phyloP scores from a whole-genome alignment of 257 asterid genomes.

The Solanum lignicaule region DNA sequence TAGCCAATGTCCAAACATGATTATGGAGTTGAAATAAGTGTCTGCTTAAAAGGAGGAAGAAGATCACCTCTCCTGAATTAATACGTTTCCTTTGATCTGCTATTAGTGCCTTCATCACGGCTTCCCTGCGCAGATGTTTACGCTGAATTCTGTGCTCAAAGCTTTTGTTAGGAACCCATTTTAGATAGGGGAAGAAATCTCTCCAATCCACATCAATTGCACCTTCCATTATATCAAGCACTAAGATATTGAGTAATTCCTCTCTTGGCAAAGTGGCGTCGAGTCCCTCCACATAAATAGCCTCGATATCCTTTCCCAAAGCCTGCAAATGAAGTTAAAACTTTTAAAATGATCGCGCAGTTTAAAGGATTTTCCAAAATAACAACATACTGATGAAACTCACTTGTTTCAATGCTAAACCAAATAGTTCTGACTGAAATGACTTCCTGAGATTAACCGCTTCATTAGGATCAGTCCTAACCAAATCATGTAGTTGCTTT shows the following conservation, averaged over 20 bases:
- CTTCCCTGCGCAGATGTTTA: slow-evolving; percentile 34
- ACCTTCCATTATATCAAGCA: slow-evolving; percentile 67
- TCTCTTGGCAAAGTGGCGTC: slow-evolving; percentile 37
- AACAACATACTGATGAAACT: slow-evolving; percentile 1
- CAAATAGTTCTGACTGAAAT: slow-evolving; percentile 71
- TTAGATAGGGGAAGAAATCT: slow-evolving; percentile 79
- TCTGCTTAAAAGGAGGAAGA: background rate
- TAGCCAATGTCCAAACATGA: background rate
- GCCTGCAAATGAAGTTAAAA: slow-evolving; percentile 22
- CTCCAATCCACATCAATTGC: slow-evolving; percentile 97
- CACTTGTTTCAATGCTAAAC: slow-evolving; percentile 64
- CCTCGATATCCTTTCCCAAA: slow-evolving; percentile 54
- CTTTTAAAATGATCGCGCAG: background rate
- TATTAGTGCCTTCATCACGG: slow-evolving; percentile 64
- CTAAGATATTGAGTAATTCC: slow-evolving; percentile 51
- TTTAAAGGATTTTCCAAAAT: background rate
- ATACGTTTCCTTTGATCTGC: slow-evolving; percentile 44
- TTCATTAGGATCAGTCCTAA: slow-evolving; percentile 29
- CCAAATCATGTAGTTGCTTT: slow-evolving; percentile 25
- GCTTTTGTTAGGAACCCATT: slow-evolving; percentile 66
- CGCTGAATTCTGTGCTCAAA: slow-evolving; percentile 41
- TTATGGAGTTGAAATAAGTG: background rate
- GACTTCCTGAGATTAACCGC: slow-evolving; percentile 52
- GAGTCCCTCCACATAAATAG: slow-evolving; percentile 53
- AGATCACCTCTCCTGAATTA: slow-evolving; percentile 52